Conservation (phyloP, 208 protist species). For the Leishmania turanica region DNA sequence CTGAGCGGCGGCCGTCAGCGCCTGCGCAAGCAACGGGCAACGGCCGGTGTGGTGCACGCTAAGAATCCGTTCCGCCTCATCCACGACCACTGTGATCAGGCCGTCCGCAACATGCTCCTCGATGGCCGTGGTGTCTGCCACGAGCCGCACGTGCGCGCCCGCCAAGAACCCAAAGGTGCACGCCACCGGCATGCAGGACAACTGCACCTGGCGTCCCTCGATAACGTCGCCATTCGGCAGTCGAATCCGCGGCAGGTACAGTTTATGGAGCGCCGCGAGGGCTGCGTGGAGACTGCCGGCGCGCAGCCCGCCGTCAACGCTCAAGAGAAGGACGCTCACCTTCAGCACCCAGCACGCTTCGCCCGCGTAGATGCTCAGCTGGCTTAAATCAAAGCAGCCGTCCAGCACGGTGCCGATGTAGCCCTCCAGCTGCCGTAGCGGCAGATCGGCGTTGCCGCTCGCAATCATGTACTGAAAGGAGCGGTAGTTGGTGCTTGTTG, state of each 20-base stretch:
- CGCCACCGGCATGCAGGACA: slow-evolving; percentile 63
- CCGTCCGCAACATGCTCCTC: slow-evolving; percentile 76
- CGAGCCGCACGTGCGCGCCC: slow-evolving; percentile 42
- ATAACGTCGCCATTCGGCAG: slow-evolving; percentile 77
- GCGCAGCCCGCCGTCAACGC: slow-evolving; percentile 78
- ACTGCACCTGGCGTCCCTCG: slow-evolving; percentile 38
- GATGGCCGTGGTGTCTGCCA: slow-evolving; percentile 76
- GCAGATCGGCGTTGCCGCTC: slow-evolving; percentile 40
- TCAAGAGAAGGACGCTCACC: slow-evolving; percentile 64
- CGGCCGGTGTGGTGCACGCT: slow-evolving; percentile 52
- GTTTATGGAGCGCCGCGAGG: slow-evolving; percentile 61
- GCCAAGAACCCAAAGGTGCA: slow-evolving; percentile 46
- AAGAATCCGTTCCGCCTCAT: slow-evolving; percentile 55
- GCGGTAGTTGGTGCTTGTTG: slow-evolving; percentile 16
- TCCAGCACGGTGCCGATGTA: slow-evolving; percentile 64
- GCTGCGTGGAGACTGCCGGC: slow-evolving; percentile 64
- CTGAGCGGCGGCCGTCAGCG: slow-evolving; percentile 38
- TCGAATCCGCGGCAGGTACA: slow-evolving; percentile 62
- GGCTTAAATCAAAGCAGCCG: slow-evolving; percentile 54
- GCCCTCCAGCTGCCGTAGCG: slow-evolving; percentile 75
- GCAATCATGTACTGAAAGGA: slow-evolving; percentile 37
- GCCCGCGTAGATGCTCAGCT: slow-evolving; percentile 57
- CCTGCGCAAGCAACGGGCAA: slow-evolving; percentile 46
- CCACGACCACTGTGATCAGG: slow-evolving; percentile 63
- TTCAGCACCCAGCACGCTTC: slow-evolving; percentile 89